Percentiles rank a stretch among this genome's conserved stretches.
Evolutionary conservation across 2,329 filamentous ascomycete genomes (phyloP).

Genomic region (Ophiobolus disseminans): DNA sequence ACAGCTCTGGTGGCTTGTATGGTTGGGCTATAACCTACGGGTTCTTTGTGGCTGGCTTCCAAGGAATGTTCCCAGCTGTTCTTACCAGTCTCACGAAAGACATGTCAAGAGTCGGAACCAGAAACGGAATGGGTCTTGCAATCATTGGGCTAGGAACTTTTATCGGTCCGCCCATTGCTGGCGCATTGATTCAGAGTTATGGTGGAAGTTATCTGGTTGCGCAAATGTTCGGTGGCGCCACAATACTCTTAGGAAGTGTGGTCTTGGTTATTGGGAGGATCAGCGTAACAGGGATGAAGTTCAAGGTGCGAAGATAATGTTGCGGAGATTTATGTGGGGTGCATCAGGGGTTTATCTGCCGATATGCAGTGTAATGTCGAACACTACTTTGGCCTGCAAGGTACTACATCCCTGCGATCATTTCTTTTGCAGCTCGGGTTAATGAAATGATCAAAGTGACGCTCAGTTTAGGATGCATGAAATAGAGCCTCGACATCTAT

Average conservation of each 20-base stretch:
- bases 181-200: conserved; percentile 52
- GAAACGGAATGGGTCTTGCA: conserved; percentile 58
- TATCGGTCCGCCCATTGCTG: conserved; percentile 57
- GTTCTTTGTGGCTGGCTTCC: conserved; percentile 53
- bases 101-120: conserved; percentile 54
- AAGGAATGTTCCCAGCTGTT: conserved; percentile 55
- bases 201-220: conserved; percentile 54
- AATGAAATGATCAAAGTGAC: background rate
- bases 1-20: conserved; percentile 47
- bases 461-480: background rate
- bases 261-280: conserved; percentile 39
- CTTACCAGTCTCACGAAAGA: conserved; percentile 56
- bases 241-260: conserved; percentile 37
- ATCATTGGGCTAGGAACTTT: conserved; percentile 55
- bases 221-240: conserved; percentile 51
- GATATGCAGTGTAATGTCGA: background rate
- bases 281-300: conserved; percentile 37
- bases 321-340: conserved; percentile 3
- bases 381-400: background rate
- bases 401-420: background rate
- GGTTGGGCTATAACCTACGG: conserved; percentile 56
- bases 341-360: conserved; percentile 4
- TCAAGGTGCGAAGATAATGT: conserved; percentile 34
- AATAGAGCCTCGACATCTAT: background rate
- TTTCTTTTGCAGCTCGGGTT: background rate